These are phyloP conservation scores for Suillus discolor DNA, from an alignment of 768 basidiomycete species.

Conservation along the genomic window DNA sequence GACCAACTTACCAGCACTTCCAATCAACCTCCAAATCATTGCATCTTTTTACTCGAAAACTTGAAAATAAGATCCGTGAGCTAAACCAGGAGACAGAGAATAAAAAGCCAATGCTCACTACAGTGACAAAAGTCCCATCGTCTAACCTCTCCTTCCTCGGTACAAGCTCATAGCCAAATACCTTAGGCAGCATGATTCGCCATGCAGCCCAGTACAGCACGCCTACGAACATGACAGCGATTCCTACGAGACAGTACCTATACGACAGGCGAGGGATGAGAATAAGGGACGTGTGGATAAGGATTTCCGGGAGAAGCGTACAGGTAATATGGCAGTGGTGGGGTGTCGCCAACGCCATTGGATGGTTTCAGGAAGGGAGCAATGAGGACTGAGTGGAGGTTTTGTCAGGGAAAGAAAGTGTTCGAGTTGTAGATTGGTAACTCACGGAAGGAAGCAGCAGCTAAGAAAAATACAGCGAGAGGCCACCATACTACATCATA, in stretches of 20 bases:
- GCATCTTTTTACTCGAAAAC: constrained; percentile 14
- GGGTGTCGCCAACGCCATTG: constrained; percentile 58
- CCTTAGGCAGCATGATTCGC: constrained; percentile 49
- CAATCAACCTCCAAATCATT: background rate
- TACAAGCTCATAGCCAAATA: constrained; percentile 51
- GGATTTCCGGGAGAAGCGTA: constrained; percentile 13
- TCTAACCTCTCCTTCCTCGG: constrained; percentile 47
- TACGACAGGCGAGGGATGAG: background rate
- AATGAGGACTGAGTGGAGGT: constrained; percentile 43
- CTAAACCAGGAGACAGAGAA: background rate
- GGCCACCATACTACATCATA: constrained; percentile 52
- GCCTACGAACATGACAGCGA: constrained; percentile 47
- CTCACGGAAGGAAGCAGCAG: constrained; percentile 52
- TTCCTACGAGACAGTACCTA: constrained; percentile 58
- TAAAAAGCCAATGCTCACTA: constrained; percentile 38
- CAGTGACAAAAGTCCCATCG: constrained; percentile 57
- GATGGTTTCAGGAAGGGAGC: constrained; percentile 58
- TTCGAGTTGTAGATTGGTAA: background rate
- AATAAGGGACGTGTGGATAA: background rate
- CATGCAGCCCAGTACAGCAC: constrained; percentile 57
- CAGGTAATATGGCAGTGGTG: constrained; percentile 62
- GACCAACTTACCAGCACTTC: background rate
- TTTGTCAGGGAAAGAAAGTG: background rate
- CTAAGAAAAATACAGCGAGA: constrained; percentile 55
- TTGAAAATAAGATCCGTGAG: constrained; percentile 4